Base-by-base conservation (phyloP, 441 rosid species). In the Viola pubescens region DNA sequence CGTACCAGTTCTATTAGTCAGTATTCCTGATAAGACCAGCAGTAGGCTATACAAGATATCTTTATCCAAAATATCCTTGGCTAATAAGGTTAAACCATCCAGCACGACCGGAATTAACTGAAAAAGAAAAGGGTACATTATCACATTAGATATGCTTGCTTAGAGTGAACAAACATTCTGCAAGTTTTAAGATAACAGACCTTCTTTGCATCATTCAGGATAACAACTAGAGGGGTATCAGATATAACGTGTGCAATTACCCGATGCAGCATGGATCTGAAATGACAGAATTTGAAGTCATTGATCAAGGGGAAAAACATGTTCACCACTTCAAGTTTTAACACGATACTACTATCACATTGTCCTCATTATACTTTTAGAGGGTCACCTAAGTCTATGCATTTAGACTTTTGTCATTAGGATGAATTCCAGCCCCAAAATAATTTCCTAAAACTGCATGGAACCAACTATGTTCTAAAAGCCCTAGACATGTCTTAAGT, bases 21-120 rank as follows among this genome's bases (percentile, higher is more conserved):
- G 70, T 43, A 82, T 80, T 64, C 89, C 95, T 65, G 97, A 88
- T 63, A 94, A 66, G 59, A 86, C 84, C 59, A 94, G 80, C 65
- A 94, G 79, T 38, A 86, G 83, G 71, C 84, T 71, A 65, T 77
- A 88, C 56, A 85, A 16, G 16, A 76, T 69, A 70, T 86, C 89
- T 76, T 80, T 81, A 61, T 83, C 77, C 43, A n/a, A 14, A 66
- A 71, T 47, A 74, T 83, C 84, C 69, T 68, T 49, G 71, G 81
- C 74, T 62, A 86, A 77, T 53, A 70, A 66, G 51, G 71, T 67
- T 61, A 86, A 73, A 65, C 86, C 85, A 70, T 89, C 92, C 73
- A 83, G 65, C 70, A 89, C 52, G 58, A 89, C 2, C 26, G 86
- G 86, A 64, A 85, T 82, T 61, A 87, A 65, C 96, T 92, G 87